Percentiles rank a stretch among this genome's conserved stretches.
phyloP scores from a whole-genome alignment of 805 yeast species.

The Saturnispora zaruensis region DNA sequence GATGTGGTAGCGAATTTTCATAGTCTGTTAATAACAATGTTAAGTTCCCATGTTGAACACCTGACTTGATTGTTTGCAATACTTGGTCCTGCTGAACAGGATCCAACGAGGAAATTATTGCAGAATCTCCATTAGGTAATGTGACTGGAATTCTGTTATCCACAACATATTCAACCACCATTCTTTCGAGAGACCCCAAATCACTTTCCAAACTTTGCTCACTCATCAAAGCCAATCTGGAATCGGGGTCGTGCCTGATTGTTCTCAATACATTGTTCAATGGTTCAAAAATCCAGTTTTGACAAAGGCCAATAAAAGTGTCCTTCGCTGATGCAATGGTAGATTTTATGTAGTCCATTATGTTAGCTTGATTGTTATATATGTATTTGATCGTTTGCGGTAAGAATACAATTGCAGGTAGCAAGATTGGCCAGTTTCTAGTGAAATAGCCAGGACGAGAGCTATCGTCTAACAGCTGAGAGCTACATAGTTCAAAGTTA shows the following conservation, averaged over 20 bases:
- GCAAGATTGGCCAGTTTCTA: slow-evolving; percentile 10
- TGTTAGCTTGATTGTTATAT: slow-evolving; percentile 51
- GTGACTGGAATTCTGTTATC: slow-evolving; percentile 25
- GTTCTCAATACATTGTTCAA: slow-evolving; percentile 62
- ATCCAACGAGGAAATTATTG: neutral
- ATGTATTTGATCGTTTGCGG: slow-evolving; percentile 32
- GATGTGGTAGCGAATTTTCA: slow-evolving; percentile 64
- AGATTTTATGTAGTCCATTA: slow-evolving; percentile 27
- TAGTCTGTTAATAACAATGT: slow-evolving; percentile 73
- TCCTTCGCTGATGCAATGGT: slow-evolving; percentile 51
- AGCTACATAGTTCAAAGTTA: neutral
- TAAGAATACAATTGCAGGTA: slow-evolving; percentile 4
- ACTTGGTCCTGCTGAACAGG: slow-evolving; percentile 6
- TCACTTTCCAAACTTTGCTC: slow-evolving; percentile 74
- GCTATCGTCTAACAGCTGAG: neutral
- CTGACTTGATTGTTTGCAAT: slow-evolving; percentile 30
- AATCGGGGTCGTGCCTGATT: slow-evolving; percentile 72
- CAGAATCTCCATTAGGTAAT: neutral
- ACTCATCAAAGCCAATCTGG: slow-evolving; percentile 67
- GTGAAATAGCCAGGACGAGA: slow-evolving; percentile 11
- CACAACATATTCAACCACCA: slow-evolving; percentile 67
- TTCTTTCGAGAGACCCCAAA: slow-evolving; percentile 70
- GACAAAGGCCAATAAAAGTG: slow-evolving; percentile 58
- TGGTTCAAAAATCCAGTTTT: slow-evolving; percentile 81
- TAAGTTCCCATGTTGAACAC: slow-evolving; percentile 66